Base-by-base conservation (phyloP, 306 rosid species). In the Cicer arietinum region DNA sequence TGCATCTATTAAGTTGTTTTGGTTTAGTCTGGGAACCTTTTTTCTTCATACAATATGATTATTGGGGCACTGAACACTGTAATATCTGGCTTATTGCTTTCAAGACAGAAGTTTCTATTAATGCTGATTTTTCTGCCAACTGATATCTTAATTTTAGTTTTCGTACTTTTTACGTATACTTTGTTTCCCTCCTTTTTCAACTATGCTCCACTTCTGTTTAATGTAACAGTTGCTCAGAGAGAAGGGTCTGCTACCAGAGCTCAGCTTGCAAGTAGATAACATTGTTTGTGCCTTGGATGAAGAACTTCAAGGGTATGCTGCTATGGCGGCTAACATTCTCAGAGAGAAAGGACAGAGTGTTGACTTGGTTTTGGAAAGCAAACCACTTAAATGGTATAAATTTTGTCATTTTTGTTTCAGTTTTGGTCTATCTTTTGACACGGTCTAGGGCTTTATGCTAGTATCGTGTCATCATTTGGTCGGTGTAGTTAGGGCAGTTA, bases 321-420 rank as follows among this genome's bases (percentile, higher is more conserved):
- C 96, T 39, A 79, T 71, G 61, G 97, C 89, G 83, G 97, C 97
- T 77, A 88, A 84, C 65, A 74, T 87, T 73, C 97, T 94, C 40
- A 79, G 97, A 77, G 90, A 79, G 53, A 89, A 90, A 71, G 93
- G 97, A 30, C 89, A 84, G 74, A 87, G 80, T 83, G 96, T 90
- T 75, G 96, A 94, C 84, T 86, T 94, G 85, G 98, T 91, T 54
- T 86, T 94, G 86, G 96, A 91, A 87, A 91, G 85, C 81, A 94
- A 94, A 86, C 95, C 93, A 6, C 97, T 94, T 44, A 90, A 94
- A 85, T 94, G 97, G 98, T 94, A 86, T 67, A 44, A 43, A 9
- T 37, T 56, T 3, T 59, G 17, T 69, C 10, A 30, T 10, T 35
- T 75, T 62, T 14, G 10, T 39, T 76, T 44, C 56, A 6, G 25